Conservation (phyloP, 2,329 filamentous ascomycete genomes). For the Fusarium longipes region DNA sequence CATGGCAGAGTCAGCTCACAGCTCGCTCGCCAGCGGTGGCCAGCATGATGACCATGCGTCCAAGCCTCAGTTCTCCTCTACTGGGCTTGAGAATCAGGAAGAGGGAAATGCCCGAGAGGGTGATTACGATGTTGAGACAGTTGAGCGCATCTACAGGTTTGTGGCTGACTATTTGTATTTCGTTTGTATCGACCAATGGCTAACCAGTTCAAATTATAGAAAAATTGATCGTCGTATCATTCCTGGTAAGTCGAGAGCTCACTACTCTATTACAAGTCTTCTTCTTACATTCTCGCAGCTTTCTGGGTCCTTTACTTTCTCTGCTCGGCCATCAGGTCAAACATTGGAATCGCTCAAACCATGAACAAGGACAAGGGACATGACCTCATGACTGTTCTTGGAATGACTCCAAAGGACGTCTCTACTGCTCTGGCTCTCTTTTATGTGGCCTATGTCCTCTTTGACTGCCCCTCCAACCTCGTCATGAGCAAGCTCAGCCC, state of each 20-base stretch:
- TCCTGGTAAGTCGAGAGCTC: slow-evolving; percentile 56
- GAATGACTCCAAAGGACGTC: slow-evolving; percentile 78
- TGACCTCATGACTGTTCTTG: slow-evolving; percentile 77
- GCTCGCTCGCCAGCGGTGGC: slow-evolving; percentile 49
- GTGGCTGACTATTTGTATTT: background rate
- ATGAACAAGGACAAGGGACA: slow-evolving; percentile 82
- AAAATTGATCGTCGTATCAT: slow-evolving; percentile 71
- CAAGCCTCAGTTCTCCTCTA: slow-evolving; percentile 37
- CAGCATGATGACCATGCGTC: slow-evolving; percentile 44
- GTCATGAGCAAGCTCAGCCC: slow-evolving; percentile 88
- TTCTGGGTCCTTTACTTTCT: slow-evolving; percentile 94
- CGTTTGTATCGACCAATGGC: background rate
- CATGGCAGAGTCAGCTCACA: slow-evolving; percentile 56
- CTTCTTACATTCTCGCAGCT: slow-evolving; percentile 58
- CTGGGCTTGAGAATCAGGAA: slow-evolving; percentile 45
- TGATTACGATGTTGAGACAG: slow-evolving; percentile 62
- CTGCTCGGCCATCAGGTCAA: slow-evolving; percentile 90
- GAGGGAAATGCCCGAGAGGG: slow-evolving; percentile 49
- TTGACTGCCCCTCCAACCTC: slow-evolving; percentile 89
- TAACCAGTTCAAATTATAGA: slow-evolving; percentile 29
- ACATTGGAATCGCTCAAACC: slow-evolving; percentile 92
- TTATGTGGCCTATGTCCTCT: slow-evolving; percentile 91
- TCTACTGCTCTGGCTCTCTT: slow-evolving; percentile 88
- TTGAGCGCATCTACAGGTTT: slow-evolving; percentile 64
- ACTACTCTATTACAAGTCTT: too few species aligned